Evolutionary conservation across 495 filamentous ascomycete species (phyloP), one percentile per base, ranked within the genome.

Genomic region (Penicillium riverlandense): DNA sequence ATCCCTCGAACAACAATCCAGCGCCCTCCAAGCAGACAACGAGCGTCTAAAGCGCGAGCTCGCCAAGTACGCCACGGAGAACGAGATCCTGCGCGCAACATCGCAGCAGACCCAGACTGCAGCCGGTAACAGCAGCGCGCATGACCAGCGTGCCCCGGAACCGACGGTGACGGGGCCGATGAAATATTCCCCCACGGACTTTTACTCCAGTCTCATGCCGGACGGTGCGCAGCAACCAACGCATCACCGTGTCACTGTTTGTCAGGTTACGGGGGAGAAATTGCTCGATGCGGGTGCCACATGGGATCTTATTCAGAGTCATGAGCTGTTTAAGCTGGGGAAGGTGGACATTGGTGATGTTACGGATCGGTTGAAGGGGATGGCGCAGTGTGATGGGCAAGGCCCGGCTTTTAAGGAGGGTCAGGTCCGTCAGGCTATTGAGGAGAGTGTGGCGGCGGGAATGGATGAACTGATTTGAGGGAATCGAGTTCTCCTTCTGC

Each of bases 51-150:
- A 84, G 70, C 83, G 83, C 11, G 84, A 90, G 53, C 71, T 95
- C 12, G 86, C 90, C 43, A 79, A 80, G 53, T 82, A 84, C 41
- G 76, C 76, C 41, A 92, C 87, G 28, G 90, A 98, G 63, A 96
- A 96, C 62, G 89, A 96, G 67, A 91, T 96, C 42, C 70, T 98
- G 15, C 85, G 88, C n/a, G 87, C 86, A 7, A 90, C 86, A 12
- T 75, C 79, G 35, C 47, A 40, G 31, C 50, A 38, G 37, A 40
- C 8, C 37, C 53, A 40, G 48, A 44, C 36, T 40, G 58, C 22
- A 54, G 59, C 52, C 36, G 45, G 50, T 38, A 49, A 50, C 28
- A 52, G 47, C 38, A 28, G 49, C 9, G 29, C 50, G 6, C 52
- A 58, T 32, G 50, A 63, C 34, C 30, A 22, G 22, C 22, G 0